Conservation (phyloP, 2,329 filamentous ascomycete genomes). For the Pseudohalonectria lignicola region DNA sequence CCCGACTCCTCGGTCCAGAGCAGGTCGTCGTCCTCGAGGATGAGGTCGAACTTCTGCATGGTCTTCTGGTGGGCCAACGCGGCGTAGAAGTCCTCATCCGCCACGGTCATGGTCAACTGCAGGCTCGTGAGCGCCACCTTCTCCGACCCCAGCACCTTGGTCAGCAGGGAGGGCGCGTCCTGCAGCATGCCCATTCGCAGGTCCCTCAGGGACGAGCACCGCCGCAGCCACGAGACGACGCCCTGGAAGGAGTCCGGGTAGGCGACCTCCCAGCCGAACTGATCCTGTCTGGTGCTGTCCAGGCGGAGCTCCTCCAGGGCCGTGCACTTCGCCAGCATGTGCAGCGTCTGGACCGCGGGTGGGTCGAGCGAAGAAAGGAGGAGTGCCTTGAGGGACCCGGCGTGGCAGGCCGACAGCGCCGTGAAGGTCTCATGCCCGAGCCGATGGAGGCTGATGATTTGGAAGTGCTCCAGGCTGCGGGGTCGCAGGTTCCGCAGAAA, state of each 20-base stretch:
- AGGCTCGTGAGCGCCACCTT: constrained; percentile 33
- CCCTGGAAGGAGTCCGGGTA: constrained; percentile 14
- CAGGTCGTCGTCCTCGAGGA: constrained; percentile 10
- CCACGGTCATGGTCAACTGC: constrained; percentile 26
- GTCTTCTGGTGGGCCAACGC: constrained; percentile 36
- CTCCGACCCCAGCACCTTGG: constrained; percentile 28
- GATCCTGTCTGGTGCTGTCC: constrained; percentile 12
- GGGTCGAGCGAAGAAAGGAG: constrained; percentile 17
- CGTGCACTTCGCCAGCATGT: constrained; percentile 19
- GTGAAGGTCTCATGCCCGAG: constrained; percentile 43
- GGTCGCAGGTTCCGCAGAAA: constrained; percentile 46
- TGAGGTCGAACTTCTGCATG: constrained; percentile 21
- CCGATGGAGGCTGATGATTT: constrained; percentile 42
- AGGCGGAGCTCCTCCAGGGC: constrained; percentile 21
- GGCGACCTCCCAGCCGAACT: constrained; percentile 10
- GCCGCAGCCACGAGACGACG: constrained; percentile 18
- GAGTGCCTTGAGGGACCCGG: constrained; percentile 21
- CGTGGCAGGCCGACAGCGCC: constrained; percentile 33
- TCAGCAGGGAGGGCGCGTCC: constrained; percentile 39
- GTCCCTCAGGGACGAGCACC: constrained; percentile 32
- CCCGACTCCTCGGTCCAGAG: no score
- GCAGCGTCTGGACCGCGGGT: constrained; percentile 16
- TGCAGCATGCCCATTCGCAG: constrained; percentile 39
- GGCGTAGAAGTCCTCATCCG: constrained; percentile 38
- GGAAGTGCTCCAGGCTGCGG: constrained; percentile 47